A percentile compares a stretch with the other conserved stretches of the same genome.
Evolutionary conservation across 2,329 filamentous ascomycete species (phyloP).

Genomic region (Fusarium nodosum): DNA sequence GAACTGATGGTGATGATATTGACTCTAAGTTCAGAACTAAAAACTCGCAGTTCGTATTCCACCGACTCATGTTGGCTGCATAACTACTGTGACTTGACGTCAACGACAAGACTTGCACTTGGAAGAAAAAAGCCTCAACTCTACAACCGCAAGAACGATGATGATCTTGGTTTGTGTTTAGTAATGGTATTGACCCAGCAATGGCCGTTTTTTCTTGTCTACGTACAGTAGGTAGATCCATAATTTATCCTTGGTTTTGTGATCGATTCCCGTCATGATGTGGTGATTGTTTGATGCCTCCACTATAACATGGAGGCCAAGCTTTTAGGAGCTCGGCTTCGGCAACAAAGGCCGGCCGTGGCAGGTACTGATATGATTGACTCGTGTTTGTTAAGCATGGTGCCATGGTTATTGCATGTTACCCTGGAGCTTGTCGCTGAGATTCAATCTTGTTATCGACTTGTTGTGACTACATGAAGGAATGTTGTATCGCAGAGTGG

Average conservation of each 20-base stretch:
- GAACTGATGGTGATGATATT: not conserved
- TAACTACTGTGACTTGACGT: slow-evolving; percentile 24
- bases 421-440: slow-evolving; percentile 15
- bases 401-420: slow-evolving; percentile 10
- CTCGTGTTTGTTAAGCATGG: slow-evolving; percentile 13
- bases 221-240: not conserved
- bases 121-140: slow-evolving; percentile 21
- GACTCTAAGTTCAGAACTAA: not conserved
- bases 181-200: not conserved
- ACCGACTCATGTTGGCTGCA: slow-evolving; percentile 26
- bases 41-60: slow-evolving; percentile 25
- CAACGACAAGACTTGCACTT: slow-evolving; percentile 8
- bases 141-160: not conserved
- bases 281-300: slow-evolving; percentile 3
- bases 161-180: slow-evolving; percentile 11
- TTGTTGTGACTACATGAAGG: not conserved
- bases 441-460: not conserved
- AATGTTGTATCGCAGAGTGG: slow-evolving; percentile 1
- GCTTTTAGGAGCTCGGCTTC: slow-evolving; percentile 1
- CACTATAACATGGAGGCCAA: slow-evolving; percentile 17
- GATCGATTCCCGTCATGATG: slow-evolving; percentile 27
- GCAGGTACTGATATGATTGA: not conserved
- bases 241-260: slow-evolving; percentile 25
- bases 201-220: not conserved
- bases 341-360: slow-evolving; percentile 19